Evolutionary conservation across 2,329 filamentous ascomycete genomes (phyloP).

Genomic region (Pseudogymnoascus sp.): DNA sequence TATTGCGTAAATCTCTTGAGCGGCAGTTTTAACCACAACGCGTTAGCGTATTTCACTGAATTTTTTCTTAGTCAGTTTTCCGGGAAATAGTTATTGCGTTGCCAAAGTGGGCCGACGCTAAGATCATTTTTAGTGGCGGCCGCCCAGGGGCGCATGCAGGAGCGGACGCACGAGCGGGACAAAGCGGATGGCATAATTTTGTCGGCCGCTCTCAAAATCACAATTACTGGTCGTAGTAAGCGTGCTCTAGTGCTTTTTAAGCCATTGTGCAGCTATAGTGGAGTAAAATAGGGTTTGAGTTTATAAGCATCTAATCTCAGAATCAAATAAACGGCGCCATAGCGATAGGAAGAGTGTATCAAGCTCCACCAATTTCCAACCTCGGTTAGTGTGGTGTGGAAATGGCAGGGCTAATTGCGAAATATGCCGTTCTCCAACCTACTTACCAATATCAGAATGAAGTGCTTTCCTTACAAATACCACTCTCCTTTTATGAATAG

Average conservation of each 20-base stretch:
- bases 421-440: neutral
- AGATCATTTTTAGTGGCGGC: neutral
- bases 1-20: neutral
- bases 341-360: too few species aligned
- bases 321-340: neutral
- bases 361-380: neutral
- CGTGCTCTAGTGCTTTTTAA: neutral
- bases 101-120: neutral
- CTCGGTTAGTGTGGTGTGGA: neutral
- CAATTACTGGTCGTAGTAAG: neutral
- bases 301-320: neutral
- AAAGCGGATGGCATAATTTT: neutral
- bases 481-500: neutral
- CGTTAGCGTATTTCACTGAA: neutral
- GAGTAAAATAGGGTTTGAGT: neutral
- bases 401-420: neutral
- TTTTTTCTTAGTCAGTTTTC: neutral
- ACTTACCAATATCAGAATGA: neutral
- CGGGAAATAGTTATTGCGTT: neutral
- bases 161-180: slow-evolving; percentile 1
- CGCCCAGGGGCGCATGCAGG: neutral
- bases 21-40: neutral
- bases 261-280: neutral
- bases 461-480: neutral
- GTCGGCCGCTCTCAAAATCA: neutral